These are phyloP conservation scores for Moesziomyces parantarcticus DNA, from an alignment of 1,284 basidiomycete genomes.

Conservation along the genomic window DNA sequence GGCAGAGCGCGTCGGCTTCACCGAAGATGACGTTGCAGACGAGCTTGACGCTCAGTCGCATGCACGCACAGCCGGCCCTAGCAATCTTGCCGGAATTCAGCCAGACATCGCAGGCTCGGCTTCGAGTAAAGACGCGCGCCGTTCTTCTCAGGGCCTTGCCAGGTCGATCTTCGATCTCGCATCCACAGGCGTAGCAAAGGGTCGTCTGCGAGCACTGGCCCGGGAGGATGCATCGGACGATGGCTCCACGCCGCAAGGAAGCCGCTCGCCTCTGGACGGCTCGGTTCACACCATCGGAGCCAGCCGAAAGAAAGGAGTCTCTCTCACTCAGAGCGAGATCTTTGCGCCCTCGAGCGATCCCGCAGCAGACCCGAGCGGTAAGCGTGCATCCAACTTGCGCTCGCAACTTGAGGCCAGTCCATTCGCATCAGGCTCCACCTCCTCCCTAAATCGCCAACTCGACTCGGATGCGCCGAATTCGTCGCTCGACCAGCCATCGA, in stretches of 20 bases:
- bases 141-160: neutral
- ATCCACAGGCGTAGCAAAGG: conserved; percentile 10
- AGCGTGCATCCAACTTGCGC: conserved; percentile 14
- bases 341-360: conserved; percentile 16
- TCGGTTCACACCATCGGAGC: conserved; percentile 40
- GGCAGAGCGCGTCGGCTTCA: conserved; percentile 47
- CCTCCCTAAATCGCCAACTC: conserved; percentile 5
- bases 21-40: conserved; percentile 34
- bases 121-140: neutral
- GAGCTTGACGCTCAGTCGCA: conserved; percentile 3
- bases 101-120: neutral
- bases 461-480: neutral
- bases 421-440: conserved; percentile 12
- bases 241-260: conserved; percentile 42
- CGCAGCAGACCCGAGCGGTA: neutral
- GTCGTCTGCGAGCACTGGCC: conserved; percentile 19
- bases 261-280: conserved; percentile 37
- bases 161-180: conserved; percentile 7
- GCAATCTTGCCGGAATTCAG: neutral
- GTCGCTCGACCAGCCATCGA: neutral
- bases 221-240: conserved; percentile 28
- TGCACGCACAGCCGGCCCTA: no score
- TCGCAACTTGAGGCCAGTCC: conserved; percentile 23
- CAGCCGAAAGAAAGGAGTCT: conserved; percentile 14
- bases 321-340: conserved; percentile 38